These are phyloP conservation scores for Tetradesmus obliquus DNA, from an alignment of 139 green algal species.

Conservation along the genomic window DNA sequence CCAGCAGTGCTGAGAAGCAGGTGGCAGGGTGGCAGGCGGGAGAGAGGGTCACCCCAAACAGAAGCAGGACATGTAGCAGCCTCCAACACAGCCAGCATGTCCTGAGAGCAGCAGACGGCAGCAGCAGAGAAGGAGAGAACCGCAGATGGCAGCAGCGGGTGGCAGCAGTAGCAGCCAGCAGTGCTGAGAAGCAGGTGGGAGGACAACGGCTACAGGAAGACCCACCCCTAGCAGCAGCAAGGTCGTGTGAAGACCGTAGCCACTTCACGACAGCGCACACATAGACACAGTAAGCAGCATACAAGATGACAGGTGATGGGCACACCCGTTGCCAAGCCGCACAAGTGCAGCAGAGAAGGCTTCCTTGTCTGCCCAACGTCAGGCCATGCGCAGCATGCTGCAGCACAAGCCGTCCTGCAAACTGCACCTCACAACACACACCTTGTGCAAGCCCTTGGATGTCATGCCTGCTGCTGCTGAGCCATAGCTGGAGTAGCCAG, in stretches of 20 bases:
- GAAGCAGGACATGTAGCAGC: background rate
- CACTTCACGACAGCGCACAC: too few relatives aligned
- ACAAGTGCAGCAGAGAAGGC: background rate
- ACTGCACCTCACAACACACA: slow-evolving; percentile 5
- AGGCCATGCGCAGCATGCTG: background rate
- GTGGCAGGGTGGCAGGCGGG: background rate
- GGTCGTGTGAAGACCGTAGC: background rate
- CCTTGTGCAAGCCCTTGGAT: slow-evolving; percentile 72
- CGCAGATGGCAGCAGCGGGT: too few relatives aligned
- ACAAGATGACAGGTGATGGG: too few relatives aligned
- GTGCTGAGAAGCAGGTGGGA: background rate
- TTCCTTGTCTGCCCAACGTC: background rate
- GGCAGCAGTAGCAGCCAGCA: background rate
- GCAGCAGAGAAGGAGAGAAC: too few relatives aligned
- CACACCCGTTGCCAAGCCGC: background rate
- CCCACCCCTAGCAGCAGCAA: background rate
- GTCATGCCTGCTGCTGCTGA: slow-evolving; percentile 32
- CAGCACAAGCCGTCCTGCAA: background rate
- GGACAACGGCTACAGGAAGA: background rate
- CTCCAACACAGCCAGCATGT: slow-evolving; percentile 66
- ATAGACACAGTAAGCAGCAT: too few relatives aligned
- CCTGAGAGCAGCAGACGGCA: slow-evolving; percentile 49
- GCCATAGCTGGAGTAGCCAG: slow-evolving; percentile 34
- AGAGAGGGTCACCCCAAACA: background rate
- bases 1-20: background rate